phyloP scores from a whole-genome alignment of 345 rosid species.

The Dipteronia dyeriana region DNA sequence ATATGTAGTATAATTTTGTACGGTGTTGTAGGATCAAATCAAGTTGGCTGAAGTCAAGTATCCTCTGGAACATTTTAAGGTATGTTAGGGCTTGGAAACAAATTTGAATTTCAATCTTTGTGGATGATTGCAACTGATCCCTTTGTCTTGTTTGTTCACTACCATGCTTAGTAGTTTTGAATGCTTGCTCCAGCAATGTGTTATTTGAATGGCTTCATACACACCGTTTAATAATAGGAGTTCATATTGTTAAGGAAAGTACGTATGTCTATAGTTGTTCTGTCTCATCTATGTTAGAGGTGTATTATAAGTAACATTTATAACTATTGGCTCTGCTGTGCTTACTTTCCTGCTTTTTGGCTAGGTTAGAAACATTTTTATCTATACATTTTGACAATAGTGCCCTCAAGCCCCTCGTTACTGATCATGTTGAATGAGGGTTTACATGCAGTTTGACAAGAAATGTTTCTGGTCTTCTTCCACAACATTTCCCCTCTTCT shows the following conservation, averaged over 20 bases:
- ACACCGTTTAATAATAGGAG: not conserved
- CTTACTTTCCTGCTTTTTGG: not conserved
- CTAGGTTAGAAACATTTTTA: not conserved
- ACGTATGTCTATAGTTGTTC: not conserved
- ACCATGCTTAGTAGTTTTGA: not conserved
- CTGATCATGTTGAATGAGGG: not conserved
- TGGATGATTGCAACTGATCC: not conserved
- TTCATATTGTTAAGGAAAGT: not conserved
- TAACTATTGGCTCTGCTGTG: not conserved
- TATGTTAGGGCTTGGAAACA: conserved; percentile 21
- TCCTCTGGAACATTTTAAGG: conserved; percentile 88
- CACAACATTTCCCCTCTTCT: not conserved
- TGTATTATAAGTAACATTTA: not conserved
- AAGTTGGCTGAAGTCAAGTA: conserved; percentile 85
- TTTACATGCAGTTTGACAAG: not conserved
- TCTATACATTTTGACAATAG: not conserved
- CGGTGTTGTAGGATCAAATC: conserved; percentile 78
- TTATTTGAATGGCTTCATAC: conserved; percentile 1
- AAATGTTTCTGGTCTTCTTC: not conserved
- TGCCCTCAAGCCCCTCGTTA: not conserved
- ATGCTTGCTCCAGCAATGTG: not conserved
- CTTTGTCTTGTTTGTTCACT: not conserved
- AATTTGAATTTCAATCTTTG: not conserved
- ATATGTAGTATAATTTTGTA: not conserved
- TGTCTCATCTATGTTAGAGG: not conserved